Base-by-base conservation (phyloP, 805 yeast species). In the Metschnikowia picachoensis region DNA sequence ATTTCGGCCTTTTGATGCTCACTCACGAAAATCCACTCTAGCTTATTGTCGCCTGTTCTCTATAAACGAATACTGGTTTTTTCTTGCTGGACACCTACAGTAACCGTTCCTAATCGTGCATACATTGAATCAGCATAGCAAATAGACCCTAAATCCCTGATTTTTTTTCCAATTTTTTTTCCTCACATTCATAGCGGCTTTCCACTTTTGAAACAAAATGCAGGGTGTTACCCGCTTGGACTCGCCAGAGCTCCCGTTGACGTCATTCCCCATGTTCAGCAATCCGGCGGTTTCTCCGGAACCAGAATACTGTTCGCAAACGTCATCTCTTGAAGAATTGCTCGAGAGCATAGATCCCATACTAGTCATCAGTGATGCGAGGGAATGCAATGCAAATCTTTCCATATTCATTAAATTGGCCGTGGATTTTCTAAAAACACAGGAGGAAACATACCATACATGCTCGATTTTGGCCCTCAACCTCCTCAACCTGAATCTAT, bases 321-420 rank as follows among this genome's bases (percentile, higher is more conserved):
- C 12, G 10, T 27, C 41, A 14, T 13, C 43, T 30, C 30, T 50
- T 27, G 41, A 44, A 35, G 29, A 35, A 15, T 37, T 45, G n/a
- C 48, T 42, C 25, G 47, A 50, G n/a, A 43, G 47, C n/a, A 33
- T 60, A 6, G 35, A 47, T 11, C 55, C 60, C 12, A 46, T 60
- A 13, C 55, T 71, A 11, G 57, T 70, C 40, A 65, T 64, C 33
- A 68, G 74, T 46, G 77, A 72, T 45, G 55, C 73, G 9, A 48
- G 50, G 5, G 77, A 65, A 49, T 67, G 73, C 49, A 72, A 72
- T 54, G 59, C 65, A 45, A 70, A 69, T 54, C 55, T 72, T 14
- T 67, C 72, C 1, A 47, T 55, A 3, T 67, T 51, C 46, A 49
- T 72, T 44, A 70, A 72, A 55, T 39, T 58, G 27, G 61, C 67